phyloP scores from a whole-genome alignment of 75 land plant genomes.

The Cryptomeria japonica region DNA sequence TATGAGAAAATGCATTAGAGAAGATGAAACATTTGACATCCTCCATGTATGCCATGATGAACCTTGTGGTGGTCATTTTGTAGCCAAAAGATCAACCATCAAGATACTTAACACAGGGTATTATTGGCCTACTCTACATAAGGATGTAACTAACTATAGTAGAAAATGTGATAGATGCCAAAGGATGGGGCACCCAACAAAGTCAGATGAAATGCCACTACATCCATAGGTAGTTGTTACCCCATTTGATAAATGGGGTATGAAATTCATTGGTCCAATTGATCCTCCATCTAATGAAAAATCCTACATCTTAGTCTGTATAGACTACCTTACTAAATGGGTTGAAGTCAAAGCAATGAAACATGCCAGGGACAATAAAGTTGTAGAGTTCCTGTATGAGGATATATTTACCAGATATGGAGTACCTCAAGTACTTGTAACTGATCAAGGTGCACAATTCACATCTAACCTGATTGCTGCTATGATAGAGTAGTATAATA shows the following conservation, averaged over 20 bases:
- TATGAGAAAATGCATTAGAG: not conserved
- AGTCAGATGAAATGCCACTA: not conserved
- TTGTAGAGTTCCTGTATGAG: too few species aligned
- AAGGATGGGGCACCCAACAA: not conserved
- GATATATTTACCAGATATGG: too few species aligned
- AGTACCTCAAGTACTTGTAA: too few species aligned
- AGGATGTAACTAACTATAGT: not conserved
- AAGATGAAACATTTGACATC: too few species aligned
- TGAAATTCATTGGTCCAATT: not conserved
- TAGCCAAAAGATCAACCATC: not conserved
- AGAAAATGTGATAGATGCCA: not conserved
- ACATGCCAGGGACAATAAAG: too few species aligned
- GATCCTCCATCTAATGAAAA: not conserved
- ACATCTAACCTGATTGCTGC: too few species aligned
- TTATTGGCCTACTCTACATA: not conserved
- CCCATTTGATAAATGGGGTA: not conserved
- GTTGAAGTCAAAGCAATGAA: too few species aligned
- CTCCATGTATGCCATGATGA: not conserved
- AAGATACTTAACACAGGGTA: not conserved
- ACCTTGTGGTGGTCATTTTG: not conserved
- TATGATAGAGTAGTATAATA: too few species aligned
- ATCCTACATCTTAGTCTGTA: too few species aligned
- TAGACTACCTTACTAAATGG: too few species aligned
- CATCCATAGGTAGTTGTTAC: not conserved
- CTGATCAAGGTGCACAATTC: too few species aligned